Conservation (phyloP, 2,329 filamentous ascomycete genomes). For the Aschersonia sp. region DNA sequence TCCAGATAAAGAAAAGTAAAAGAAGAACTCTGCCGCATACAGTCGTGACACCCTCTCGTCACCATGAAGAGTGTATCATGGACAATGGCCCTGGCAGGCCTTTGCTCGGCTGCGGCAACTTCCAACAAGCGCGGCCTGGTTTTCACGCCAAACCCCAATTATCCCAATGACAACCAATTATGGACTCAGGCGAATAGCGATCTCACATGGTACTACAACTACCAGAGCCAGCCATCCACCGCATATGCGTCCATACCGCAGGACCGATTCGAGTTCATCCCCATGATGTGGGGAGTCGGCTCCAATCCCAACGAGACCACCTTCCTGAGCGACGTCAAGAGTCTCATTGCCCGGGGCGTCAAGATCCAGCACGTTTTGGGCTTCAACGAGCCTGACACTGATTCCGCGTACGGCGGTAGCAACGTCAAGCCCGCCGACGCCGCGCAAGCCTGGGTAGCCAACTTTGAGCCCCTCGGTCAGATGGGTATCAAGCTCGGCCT, state of each 20-base stretch:
- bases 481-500: conserved; percentile 54
- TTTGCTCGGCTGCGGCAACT: conserved; percentile 10
- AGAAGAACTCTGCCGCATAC: too few relatives aligned
- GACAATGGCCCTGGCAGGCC: conserved; percentile 6
- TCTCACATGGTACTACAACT: conserved; percentile 81
- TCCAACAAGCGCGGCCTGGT: conserved; percentile 56
- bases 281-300: conserved; percentile 62
- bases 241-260: conserved; percentile 33
- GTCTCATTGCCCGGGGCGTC: conserved; percentile 31
- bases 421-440: conserved; percentile 44
- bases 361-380: conserved; percentile 55
- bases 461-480: conserved; percentile 54
- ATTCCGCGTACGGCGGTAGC: conserved; percentile 41
- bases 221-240: conserved; percentile 40
- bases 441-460: conserved; percentile 53
- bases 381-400: conserved; percentile 68
- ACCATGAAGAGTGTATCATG: conserved; percentile 1
- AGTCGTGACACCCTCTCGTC: neutral
- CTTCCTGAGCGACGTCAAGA: conserved; percentile 46
- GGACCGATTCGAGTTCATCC: conserved; percentile 55
- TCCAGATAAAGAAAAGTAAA: too few relatives aligned
- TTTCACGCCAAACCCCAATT: conserved; percentile 42
- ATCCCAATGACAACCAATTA: conserved; percentile 47
- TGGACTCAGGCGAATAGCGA: conserved; percentile 44
- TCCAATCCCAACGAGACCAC: conserved; percentile 32